Evolutionary conservation across 495 filamentous ascomycete species (phyloP).

Genomic region (Penicillium roqueforti): DNA sequence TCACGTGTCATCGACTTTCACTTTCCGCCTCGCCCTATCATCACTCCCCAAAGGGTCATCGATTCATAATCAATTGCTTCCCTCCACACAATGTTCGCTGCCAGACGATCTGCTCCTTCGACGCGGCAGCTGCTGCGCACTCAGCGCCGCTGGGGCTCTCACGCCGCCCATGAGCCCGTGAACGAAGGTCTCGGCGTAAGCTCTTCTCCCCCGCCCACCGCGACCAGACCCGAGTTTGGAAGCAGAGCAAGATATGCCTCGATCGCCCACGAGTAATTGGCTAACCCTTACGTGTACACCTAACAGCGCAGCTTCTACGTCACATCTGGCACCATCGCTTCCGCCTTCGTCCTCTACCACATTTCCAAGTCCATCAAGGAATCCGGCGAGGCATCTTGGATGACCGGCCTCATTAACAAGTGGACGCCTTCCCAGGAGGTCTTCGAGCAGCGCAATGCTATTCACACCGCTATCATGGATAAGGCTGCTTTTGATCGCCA

Average conservation of each 20-base stretch:
- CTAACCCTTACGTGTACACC: conserved; percentile 15
- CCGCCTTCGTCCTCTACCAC: conserved; percentile 54
- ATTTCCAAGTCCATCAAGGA: conserved; percentile 41
- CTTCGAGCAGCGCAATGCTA: conserved; percentile 56
- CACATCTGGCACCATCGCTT: conserved; percentile 54
- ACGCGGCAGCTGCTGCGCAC: conserved; percentile 42
- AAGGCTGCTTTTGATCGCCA: conserved; percentile 65
- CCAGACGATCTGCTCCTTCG: conserved; percentile 41
- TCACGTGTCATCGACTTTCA: conserved; percentile 25
- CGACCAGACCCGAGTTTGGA: conserved; percentile 8
- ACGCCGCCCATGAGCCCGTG: conserved; percentile 48
- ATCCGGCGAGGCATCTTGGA: conserved; percentile 45
- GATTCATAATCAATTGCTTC: conserved; percentile 30
- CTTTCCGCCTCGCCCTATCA: conserved; percentile 32
- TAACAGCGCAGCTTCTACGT: conserved; percentile 64
- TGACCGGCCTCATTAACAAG: conserved; percentile 56
- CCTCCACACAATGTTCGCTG: conserved; percentile 42
- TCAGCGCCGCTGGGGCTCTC: conserved; percentile 45
- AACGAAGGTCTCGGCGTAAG: conserved; percentile 64
- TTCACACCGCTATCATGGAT: conserved; percentile 63
- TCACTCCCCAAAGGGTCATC: conserved; percentile 27
- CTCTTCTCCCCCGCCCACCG: conserved; percentile 23
- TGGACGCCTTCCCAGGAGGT: conserved; percentile 46
- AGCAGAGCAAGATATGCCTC: conserved; percentile 5
- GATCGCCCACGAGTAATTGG: conserved; percentile 12